Conservation (phyloP, 805 yeast species). For the Yamadazyma akitaensis region DNA sequence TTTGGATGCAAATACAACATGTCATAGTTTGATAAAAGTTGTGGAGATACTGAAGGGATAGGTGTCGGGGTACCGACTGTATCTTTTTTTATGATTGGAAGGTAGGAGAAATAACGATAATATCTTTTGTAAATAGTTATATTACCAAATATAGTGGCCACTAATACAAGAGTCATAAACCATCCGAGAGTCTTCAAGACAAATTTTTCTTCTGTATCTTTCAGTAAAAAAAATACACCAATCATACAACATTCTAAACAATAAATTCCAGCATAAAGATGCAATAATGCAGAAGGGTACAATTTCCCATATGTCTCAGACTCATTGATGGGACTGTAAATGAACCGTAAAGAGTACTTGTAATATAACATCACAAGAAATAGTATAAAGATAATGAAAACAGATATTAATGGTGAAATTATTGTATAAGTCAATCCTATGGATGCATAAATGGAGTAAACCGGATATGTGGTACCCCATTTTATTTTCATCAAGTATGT, state of each 20-base stretch:
- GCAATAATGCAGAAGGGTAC: slow-evolving; percentile 73
- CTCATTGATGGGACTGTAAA: slow-evolving; percentile 47
- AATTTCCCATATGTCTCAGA: slow-evolving; percentile 68
- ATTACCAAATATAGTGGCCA: slow-evolving; percentile 58
- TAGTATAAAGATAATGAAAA: slow-evolving; percentile 58
- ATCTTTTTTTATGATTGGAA: slow-evolving; percentile 20
- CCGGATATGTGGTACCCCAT: slow-evolving; percentile 82
- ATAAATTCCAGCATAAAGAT: slow-evolving; percentile 76
- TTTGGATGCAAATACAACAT: slow-evolving; percentile 36
- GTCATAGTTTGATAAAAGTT: slow-evolving; percentile 11
- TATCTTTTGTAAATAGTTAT: slow-evolving; percentile 45
- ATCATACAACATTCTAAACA: slow-evolving; percentile 74
- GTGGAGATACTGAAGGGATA: not conserved
- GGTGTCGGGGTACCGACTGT: not conserved
- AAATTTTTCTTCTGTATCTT: slow-evolving; percentile 43
- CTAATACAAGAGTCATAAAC: slow-evolving; percentile 49
- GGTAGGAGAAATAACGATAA: slow-evolving; percentile 24
- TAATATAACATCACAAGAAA: slow-evolving; percentile 55
- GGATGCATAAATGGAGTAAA: slow-evolving; percentile 71
- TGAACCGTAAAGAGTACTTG: slow-evolving; percentile 63
- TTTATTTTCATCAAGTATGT: slow-evolving; percentile 44
- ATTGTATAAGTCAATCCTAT: slow-evolving; percentile 77
- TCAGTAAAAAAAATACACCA: slow-evolving; percentile 68
- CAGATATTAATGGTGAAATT: slow-evolving; percentile 72
- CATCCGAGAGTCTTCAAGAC: slow-evolving; percentile 48